Evolutionary conservation across 1,139 yeast species (phyloP), one percentile per base, ranked within the genome.

Genomic region (Eremothecium gossypii): DNA sequence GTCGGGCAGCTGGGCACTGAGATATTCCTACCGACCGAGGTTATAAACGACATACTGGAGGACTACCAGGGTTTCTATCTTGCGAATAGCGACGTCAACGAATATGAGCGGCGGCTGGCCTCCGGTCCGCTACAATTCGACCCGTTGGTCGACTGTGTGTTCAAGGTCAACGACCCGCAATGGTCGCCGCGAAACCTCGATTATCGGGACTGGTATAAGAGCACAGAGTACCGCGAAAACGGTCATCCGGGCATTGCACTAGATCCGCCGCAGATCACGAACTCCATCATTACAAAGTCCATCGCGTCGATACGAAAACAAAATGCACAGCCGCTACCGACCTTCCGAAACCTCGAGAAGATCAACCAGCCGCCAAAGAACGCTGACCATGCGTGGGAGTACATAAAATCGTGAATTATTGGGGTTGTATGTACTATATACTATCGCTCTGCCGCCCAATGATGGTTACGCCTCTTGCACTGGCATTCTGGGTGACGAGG

Each of bases 371-470:
- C 71, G 7, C 46, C 51, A 2, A 48, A 45, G 35, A 47, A 45
- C 36, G 44, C 39, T 14, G 56, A 54, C 30, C 41, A 26, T 14
- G 39, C 43, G 34, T 36, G 35, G n/a, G 50, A 49, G n/a, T 47
- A 40, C 36, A 26, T 44, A 26, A 13, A 34, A 20, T 12, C 26
- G 2, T 37, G n/a, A 39, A 17, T 10, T 4, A 14, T 17, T 7
- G 30, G 9, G 4, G n/a, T n/a, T 11, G 9, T 8, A 30, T 13
- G 14, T 3, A 30, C 34, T 60, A 74, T 36, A 74, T 66, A 48
- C 73, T 67, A 51, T 80, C 87, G 49, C 81, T 77, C 59, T 83
- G 89, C 45, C 95, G 70, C 7, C 96, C 96, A 45, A 85, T 76
- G 4, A 86, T 67, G 46, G 76, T 71, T 36, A 84, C 55, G 9